Base-by-base conservation (phyloP, 1,284 basidiomycete species). In the Pulveroboletus sp. region DNA sequence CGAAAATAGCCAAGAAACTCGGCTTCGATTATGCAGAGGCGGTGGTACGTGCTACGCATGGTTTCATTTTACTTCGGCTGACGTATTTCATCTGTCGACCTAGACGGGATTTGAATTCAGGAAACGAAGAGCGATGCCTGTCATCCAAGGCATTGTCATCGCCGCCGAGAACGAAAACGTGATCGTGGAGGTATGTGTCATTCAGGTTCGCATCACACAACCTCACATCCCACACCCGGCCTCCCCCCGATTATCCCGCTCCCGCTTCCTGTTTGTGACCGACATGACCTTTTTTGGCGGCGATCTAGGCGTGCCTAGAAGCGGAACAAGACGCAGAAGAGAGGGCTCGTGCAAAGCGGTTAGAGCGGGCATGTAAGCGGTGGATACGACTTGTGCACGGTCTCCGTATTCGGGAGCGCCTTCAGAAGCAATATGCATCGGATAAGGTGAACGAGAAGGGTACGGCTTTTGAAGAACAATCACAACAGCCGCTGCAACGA, bases 31-130 rank as follows among this genome's bases (percentile, higher is more conserved):
- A 85, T 75, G 96, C 94, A 26, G 96, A 99, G 74, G 96, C 97
- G 63, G 94, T 93, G 75, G 89, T 91, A 70, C 12, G 65, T 62
- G 84, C 82, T 39, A 22, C 36, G 36, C 51, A 58, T 52, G 49
- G 52, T 35, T 52, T 52, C 49, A 51, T 57, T 48, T 52, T 28
- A 12, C 45, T 51, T 39, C 7, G 35, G 43, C 17, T 49, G 25
- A 33, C 39, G 45, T 48, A 22, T 55, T 42, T 54, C 52, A 43
- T 55, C 36, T 48, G 42, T 57, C 44, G 45, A 55, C 55, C 18
- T 61, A 92, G 92, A 92, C 86, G 49, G 91, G 94, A 15, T 99
- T 99, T 72, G 96, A 98, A 74, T 99, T 99, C 77, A 91, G 89
- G 66, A 96, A 95, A 72, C 86, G 92, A 20, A 81, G 86, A 51